Evolutionary conservation across 177 flowering plant genomes (phyloP).

Genomic region (Vitis hybrid): DNA sequence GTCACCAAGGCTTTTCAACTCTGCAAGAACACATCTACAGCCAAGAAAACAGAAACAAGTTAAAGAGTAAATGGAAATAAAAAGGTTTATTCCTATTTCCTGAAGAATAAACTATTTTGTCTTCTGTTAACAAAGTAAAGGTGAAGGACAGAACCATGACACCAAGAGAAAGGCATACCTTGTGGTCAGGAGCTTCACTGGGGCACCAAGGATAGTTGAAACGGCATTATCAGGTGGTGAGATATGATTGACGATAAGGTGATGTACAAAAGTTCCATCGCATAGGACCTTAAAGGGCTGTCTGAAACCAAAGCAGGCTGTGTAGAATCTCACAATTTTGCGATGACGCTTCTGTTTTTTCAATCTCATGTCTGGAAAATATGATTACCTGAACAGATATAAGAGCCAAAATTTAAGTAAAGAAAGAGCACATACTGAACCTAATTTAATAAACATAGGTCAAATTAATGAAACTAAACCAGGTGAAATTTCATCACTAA

Average conservation of each 20-base stretch:
- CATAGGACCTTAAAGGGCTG: constrained; percentile 78
- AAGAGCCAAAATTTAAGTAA: background rate
- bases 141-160: background rate
- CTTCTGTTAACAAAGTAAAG: background rate
- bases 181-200: constrained; percentile 74
- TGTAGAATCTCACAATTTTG: constrained; percentile 57
- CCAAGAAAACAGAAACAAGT: background rate
- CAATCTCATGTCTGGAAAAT: constrained; percentile 41
- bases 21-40: constrained; percentile 62
- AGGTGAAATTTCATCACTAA: background rate
- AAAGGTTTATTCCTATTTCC: background rate
- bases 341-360: constrained; percentile 71
- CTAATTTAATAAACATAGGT: background rate
- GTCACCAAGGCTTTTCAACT: constrained; percentile 62
- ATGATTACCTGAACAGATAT: background rate
- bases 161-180: constrained; percentile 28
- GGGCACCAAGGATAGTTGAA: constrained; percentile 45
- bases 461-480: background rate
- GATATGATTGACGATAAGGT: constrained; percentile 44
- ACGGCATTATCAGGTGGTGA: constrained; percentile 48
- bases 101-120: background rate
- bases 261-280: constrained; percentile 84
- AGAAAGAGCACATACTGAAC: background rate
- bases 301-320: constrained; percentile 70
- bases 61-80: background rate